These are phyloP conservation scores for Linnemannia hyalina DNA, from an alignment of 192 early-diverging fungal species.

Conservation along the genomic window DNA sequence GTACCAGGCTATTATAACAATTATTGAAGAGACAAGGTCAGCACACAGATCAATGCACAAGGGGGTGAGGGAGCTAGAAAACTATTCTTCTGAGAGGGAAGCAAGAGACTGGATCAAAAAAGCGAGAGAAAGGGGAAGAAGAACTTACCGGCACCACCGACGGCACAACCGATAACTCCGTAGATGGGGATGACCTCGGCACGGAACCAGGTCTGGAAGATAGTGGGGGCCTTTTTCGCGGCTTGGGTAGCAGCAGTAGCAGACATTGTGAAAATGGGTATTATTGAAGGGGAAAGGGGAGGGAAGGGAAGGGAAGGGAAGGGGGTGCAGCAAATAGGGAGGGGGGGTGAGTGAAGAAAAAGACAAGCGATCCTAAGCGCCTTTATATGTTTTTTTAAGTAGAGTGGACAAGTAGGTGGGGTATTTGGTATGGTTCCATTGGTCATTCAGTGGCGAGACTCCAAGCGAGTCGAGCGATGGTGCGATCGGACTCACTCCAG, in stretches of 20 bases:
- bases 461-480: not conserved
- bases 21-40: not conserved
- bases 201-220: conserved; percentile 69
- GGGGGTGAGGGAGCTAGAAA: not conserved
- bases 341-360: not conserved
- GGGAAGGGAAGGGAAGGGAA: not conserved
- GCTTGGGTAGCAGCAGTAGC: conserved; percentile 55
- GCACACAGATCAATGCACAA: not conserved
- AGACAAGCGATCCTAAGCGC: not conserved
- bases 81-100: not conserved
- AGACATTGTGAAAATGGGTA: conserved; percentile 54
- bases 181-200: conserved; percentile 72
- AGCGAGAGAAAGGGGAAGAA: not conserved
- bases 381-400: not conserved
- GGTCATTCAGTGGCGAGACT: not conserved
- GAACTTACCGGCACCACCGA: conserved; percentile 44
- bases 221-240: conserved; percentile 60
- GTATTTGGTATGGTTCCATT: not conserved
- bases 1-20: conserved; percentile 56
- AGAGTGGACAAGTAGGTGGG: too few species aligned
- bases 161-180: conserved; percentile 61
- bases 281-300: conserved; percentile 2
- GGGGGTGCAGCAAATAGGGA: not conserved
- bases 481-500: not conserved
- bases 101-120: not conserved